Percentiles rank a stretch among this genome's conserved stretches.
Evolutionary conservation across 2,329 filamentous ascomycete species (phyloP).

Genomic region (Fusarium foetens): DNA sequence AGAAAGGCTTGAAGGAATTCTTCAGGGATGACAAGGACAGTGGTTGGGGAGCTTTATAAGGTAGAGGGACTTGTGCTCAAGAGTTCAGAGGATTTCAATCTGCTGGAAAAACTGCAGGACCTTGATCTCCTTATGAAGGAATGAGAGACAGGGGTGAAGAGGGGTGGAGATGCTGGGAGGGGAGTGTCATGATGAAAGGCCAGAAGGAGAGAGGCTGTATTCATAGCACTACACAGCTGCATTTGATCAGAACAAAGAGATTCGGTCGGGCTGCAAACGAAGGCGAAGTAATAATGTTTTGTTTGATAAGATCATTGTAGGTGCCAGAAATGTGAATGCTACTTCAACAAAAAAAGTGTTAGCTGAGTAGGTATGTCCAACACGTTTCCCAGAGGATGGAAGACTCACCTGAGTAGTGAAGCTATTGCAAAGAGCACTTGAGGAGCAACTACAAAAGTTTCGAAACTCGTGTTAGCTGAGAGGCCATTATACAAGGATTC

Average conservation of each 20-base stretch:
- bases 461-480: accelerated
- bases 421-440: no score
- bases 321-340: not conserved
- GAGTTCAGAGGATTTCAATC: not conserved
- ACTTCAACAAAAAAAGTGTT: accelerated
- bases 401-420: not conserved
- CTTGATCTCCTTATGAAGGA: not conserved
- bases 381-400: accelerated
- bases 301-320: accelerated
- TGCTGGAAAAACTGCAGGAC: not conserved
- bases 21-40: not conserved
- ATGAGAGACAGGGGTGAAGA: not conserved
- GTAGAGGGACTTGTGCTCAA: not conserved
- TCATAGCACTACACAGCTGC: accelerated
- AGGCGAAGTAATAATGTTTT: accelerated
- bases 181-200: not conserved
- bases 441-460: accelerated
- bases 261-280: accelerated
- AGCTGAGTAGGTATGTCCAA: accelerated
- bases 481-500: accelerated
- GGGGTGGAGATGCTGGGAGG: not conserved
- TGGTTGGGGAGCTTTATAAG: not conserved
- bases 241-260: accelerated
- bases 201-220: not conserved
- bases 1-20: not conserved